Conservation (phyloP, 2,329 filamentous ascomycete genomes). For the Talaromyces rugulosus region DNA sequence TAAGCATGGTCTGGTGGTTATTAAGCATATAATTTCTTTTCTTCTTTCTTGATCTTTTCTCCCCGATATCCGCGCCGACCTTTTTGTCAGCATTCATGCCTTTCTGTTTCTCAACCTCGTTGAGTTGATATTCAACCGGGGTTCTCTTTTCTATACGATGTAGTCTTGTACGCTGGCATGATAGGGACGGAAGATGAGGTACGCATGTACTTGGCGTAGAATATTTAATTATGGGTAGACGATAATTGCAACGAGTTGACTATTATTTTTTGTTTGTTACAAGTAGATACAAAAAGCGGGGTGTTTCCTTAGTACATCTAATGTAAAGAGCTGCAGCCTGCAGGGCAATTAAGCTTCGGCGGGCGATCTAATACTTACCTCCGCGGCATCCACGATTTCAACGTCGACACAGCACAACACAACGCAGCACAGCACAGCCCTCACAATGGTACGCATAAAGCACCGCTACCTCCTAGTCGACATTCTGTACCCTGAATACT, state of each 20-base stretch:
- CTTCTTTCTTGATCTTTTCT: constrained; percentile 17
- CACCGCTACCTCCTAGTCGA: constrained; percentile 94
- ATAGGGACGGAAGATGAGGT: constrained; percentile 10
- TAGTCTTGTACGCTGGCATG: constrained; percentile 10
- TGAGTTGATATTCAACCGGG: not conserved
- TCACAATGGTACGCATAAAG: constrained; percentile 83
- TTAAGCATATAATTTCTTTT: constrained; percentile 20
- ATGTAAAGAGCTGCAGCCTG: no score
- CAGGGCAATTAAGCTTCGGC: not conserved
- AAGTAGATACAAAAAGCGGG: not conserved
- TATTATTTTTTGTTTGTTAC: not conserved
- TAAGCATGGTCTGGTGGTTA: constrained; percentile 39
- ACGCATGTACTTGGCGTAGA: constrained; percentile 14
- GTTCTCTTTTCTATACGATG: constrained; percentile 3
- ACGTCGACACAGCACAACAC: not conserved
- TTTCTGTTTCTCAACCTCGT: constrained; percentile 5
- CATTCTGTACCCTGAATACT: constrained; percentile 72
- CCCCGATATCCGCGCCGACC: constrained; percentile 8
- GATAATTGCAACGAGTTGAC: constrained; percentile 3
- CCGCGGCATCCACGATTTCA: not conserved
- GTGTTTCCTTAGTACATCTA: not conserved
- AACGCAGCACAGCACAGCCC: not conserved
- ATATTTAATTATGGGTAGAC: constrained; percentile 14
- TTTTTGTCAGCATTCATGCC: constrained; percentile 12
- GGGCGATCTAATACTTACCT: not conserved